Base-by-base conservation (phyloP, 495 filamentous ascomycete genomes). In the Lindgomyces ingoldianus region DNA sequence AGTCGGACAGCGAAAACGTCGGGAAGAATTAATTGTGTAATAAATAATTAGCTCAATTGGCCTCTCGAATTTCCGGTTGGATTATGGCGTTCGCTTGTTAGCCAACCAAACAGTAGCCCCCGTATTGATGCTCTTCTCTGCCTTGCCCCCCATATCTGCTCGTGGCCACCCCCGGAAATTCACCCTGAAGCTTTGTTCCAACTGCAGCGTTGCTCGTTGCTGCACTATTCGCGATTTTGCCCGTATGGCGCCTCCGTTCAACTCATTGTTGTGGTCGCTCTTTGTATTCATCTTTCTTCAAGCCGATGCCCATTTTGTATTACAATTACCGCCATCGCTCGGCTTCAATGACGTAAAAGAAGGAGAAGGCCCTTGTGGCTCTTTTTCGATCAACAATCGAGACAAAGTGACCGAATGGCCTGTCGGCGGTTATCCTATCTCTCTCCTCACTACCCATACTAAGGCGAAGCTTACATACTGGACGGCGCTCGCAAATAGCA, bases 331-430 rank as follows among this genome's bases (percentile, higher is more conserved):
- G 14, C 44, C 44, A 4, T 47, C 44, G 6, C 14, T 47, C n/a
- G 44, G 44, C 8, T 47, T 47, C 44, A 47, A 47, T n/a, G 44
- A 47, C 21, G 44, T 47, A 4, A 47, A 47, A 22, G 44, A 47
- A 47, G 44, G 16, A 22, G 44, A 47, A 4, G 44, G 16, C 4
- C 44, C 44, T n/a, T 47, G 44, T 22, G 44, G 44, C 44, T n/a
- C 16, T 4, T 47, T 47, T n/a, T 4, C 6, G 4, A 22, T 47
- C 44, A 18, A 18, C 14, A 47, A 47, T n/a, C 6, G 44, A n/a
- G n/a, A 47, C 44, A 47, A 47, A 22, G 44, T 47, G 44, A 47
- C 44, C 44, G 44, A 47, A 47, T 47, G 44, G 44, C 44, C 44
- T n/a, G 44, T 47, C 16, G 44, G 8, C 44, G 44, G 44, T n/a